Conservation (phyloP, 75 land plant species). For the Selaginella tamariscina region DNA sequence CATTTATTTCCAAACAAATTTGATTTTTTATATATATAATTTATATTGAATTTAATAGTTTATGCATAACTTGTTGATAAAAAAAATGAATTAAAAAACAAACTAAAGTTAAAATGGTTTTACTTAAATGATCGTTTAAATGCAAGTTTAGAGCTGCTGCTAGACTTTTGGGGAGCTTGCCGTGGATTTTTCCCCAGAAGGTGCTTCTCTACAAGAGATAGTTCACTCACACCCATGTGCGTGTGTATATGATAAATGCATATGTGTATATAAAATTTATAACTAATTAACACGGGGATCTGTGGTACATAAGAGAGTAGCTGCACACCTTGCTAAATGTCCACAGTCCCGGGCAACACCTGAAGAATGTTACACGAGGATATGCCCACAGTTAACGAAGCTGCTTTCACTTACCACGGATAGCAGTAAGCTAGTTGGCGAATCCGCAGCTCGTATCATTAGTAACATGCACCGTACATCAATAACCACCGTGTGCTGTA, state of each 20-base stretch:
- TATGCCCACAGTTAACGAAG: conserved; percentile 31
- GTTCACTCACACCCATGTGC: not conserved
- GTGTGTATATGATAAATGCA: too few species aligned
- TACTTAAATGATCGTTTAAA: too few species aligned
- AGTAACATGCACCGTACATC: conserved; percentile 32
- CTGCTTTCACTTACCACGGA: conserved; percentile 17
- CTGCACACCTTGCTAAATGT: conserved; percentile 31
- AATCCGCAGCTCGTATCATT: conserved; percentile 4
- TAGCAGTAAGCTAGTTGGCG: conserved; percentile 7
- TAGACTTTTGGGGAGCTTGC: not conserved
- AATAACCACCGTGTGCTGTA: conserved; percentile 23
- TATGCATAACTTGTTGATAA: too few species aligned
- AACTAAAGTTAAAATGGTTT: too few species aligned
- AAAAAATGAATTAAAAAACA: too few species aligned
- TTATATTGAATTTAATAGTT: too few species aligned
- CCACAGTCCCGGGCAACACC: conserved; percentile 22
- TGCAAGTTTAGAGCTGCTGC: too few species aligned
- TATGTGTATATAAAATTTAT: too few species aligned
- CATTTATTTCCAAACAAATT: too few species aligned
- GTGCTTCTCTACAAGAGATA: not conserved
- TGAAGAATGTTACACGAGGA: conserved; percentile 22
- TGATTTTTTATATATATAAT: too few species aligned
- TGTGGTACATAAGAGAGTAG: conserved; percentile 23
- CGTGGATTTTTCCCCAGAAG: not conserved
- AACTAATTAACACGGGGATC: conserved; percentile 41